phyloP scores from a whole-genome alignment of 2,329 filamentous ascomycete genomes.

The Fusarium veterinarium region DNA sequence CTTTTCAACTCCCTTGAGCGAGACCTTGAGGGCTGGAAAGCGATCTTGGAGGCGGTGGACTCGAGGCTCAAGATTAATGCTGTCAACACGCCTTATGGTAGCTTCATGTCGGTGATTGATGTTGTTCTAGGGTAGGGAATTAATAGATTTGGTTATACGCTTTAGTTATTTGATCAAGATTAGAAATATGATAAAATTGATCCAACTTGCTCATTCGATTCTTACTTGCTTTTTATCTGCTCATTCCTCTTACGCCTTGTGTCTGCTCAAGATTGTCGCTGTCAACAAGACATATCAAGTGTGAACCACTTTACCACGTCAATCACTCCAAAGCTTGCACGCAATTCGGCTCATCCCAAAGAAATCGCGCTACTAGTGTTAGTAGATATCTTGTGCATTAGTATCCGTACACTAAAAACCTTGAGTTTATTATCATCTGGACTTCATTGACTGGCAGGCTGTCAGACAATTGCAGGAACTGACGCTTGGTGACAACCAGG shows the following conservation, averaged over 20 bases:
- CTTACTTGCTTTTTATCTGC: neutral
- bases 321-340: neutral
- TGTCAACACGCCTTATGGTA: neutral
- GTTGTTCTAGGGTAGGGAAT: neutral
- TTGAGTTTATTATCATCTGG: neutral
- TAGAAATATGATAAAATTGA: neutral
- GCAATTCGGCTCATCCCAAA: accelerated
- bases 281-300: too few relatives aligned
- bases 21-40: neutral
- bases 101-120: neutral
- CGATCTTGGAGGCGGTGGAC: neutral
- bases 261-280: accelerated
- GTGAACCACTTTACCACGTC: too few relatives aligned
- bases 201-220: accelerated
- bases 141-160: accelerated
- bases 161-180: neutral
- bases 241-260: accelerated
- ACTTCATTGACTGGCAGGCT: neutral
- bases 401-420: neutral
- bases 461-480: neutral
- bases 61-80: constrained; percentile 1
- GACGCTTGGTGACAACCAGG: neutral
- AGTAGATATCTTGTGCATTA: too few relatives aligned
- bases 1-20: neutral
- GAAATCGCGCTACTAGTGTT: neutral